Evolutionary conservation across 2,329 filamentous ascomycete genomes (phyloP), one percentile per base, ranked within the genome.

Genomic region (Neofusicoccum umdonicola): DNA sequence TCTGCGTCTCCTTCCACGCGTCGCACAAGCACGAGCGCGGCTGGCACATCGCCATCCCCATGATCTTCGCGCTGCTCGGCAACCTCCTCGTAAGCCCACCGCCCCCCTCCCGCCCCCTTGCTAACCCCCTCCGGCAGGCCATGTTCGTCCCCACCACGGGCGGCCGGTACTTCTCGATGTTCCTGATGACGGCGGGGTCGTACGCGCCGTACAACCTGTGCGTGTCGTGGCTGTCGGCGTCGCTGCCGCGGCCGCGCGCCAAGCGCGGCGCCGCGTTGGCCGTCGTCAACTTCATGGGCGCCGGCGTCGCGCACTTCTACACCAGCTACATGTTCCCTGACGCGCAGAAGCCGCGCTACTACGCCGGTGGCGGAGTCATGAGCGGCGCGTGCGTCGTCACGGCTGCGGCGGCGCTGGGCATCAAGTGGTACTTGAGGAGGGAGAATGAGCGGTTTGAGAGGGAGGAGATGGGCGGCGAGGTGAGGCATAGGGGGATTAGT

Each of bases 161-260:
- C 13, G 71, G 70, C 8, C 70, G 75, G 15, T 74, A 75, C 63
- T 67, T 74, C 51, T 67, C 71, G 52, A 70, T 73, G 62, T 69
- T 75, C 41, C 67, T 77, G 6, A 74, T 76, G 61, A 56, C 57
- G 42, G 15, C 27, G 44, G 42, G 61, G 47, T 44, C 19, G 41
- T 66, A 45, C 45, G 60, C 17, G 47, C 58, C 48, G 54, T 65
- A 51, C 44, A 64, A 37, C 31, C 27, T 52, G n/a, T 56, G 64
- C 35, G 45, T 47, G 19, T 22, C 31, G 35, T 63, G 39, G 35
- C 17, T 50, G n/a, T 34, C 27, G 5, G 13, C 37, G 22, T 31
- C 19, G n/a, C 35, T 66, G 15, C 62, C 58, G 11, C 58, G 58
- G 6, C 65, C 67, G 8, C 39, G 50, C 4, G 63, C 56, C 13